Evolutionary conservation across 352 stramenopile species (phyloP), one percentile per base, ranked within the genome.

Genomic region (Globisporangium rhizosaccharum): DNA sequence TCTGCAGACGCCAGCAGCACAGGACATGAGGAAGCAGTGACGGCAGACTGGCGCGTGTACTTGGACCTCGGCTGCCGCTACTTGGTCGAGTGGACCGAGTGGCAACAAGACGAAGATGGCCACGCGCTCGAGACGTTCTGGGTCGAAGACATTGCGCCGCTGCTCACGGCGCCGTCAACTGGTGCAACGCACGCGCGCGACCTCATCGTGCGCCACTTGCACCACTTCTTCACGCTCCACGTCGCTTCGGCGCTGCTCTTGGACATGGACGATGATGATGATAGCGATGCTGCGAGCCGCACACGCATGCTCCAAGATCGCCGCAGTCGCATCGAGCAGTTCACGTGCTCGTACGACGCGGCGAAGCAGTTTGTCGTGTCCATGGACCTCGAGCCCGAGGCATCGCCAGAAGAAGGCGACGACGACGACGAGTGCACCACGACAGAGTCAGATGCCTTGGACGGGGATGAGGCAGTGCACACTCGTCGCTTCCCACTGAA

Each of bases 21-120:
- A 45, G 10, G 23, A 49, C 23, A 25, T 25, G 5, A 20, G 26
- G 9, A 37, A 9, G 28, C 26, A 41, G 23, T 20, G n/a, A 5
- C 23, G 11, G 3, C 8, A 18, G 54, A 46, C n/a, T 62, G 54
- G 53, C 14, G 53, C 7, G 18, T 65, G 44, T 74, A 67, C 17
- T 58, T 85, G 49, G 75, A 87, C 49, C 53, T 82, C 11, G 68
- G 67, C 3, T 73, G 73, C 3, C 72, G 65, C 41, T 86, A 88
- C 53, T 68, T 90, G 30, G 50, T 79, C 54, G 42, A 73, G 41
- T 75, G 75, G 33, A 39, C 33, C 33, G 33, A 39, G 33, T 39
- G 33, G 33, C 33, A 12, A 65, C 57, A 58, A 33, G 68, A 79
- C 10, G 58, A 76, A 3, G 60, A 51, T 45, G 25, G 3, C 20